A percentile compares a stretch with the other conserved stretches of the same genome.
phyloP scores from a whole-genome alignment of 805 yeast species.

The Yamadazyma ubonensis region DNA sequence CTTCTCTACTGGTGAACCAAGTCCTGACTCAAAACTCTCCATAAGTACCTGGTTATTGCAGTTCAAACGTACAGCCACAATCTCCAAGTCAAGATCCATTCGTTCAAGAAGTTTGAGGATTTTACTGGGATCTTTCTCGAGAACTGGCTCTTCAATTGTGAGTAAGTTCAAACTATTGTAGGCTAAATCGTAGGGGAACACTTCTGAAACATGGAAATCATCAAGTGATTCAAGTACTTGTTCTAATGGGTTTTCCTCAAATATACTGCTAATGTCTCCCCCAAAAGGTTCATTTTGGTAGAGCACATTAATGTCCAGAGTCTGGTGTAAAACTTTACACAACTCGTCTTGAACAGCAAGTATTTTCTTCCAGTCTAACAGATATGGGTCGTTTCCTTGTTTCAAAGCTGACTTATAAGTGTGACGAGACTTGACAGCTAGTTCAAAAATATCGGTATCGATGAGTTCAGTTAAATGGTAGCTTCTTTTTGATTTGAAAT shows the following conservation, averaged over 20 bases:
- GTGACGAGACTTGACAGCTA: constrained; percentile 20
- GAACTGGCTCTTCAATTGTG: constrained; percentile 30
- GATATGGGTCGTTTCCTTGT: not conserved
- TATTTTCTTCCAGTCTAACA: not conserved
- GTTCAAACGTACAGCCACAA: constrained; percentile 12
- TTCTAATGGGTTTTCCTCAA: not conserved
- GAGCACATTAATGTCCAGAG: constrained; percentile 10
- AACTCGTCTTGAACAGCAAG: constrained; percentile 14
- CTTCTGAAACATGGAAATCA: not conserved
- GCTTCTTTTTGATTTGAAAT: constrained; percentile 16
- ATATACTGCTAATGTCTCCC: not conserved
- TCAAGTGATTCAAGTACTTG: constrained; percentile 3
- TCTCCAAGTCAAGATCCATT: constrained; percentile 10
- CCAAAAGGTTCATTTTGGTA: not conserved
- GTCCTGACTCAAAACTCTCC: constrained; percentile 2
- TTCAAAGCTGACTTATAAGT: not conserved
- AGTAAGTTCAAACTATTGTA: constrained; percentile 27
- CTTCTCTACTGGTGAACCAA: constrained; percentile 2
- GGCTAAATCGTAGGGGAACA: constrained; percentile 20
- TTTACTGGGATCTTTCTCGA: constrained; percentile 23
- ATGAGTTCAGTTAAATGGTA: constrained; percentile 34
- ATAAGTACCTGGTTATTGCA: constrained; percentile 4
- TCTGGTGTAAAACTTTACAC: constrained; percentile 6
- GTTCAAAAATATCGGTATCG: constrained; percentile 27
- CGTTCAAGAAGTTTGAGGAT: constrained; percentile 16